Evolutionary conservation across 805 yeast genomes (phyloP), one percentile per base, ranked within the genome.

Genomic region (Saccharomycopsis fermentans): DNA sequence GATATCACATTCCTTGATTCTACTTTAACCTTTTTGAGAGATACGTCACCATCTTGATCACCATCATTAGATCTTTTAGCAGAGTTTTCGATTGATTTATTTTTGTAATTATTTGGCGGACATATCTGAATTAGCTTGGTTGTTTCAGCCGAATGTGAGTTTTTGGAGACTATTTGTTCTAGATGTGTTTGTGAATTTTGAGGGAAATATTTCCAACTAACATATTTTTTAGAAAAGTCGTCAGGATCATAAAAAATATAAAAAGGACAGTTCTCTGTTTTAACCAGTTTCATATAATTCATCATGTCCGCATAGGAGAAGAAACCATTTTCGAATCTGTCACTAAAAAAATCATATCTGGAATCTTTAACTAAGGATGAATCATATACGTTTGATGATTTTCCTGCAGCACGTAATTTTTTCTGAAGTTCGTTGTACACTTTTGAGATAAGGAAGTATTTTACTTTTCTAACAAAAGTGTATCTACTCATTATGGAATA

Each of bases 191-290:
- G 50, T 2, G 50, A 21, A 16, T 19, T 43, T 19, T 24, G 29
- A 43, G 50, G 50, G 29, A 43, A 43, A 43, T 43, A 43, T 21
- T n/a, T 43, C 50, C 50, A 43, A 9, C 50, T 43, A 4, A 43
- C 50, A 21, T 43, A 43, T 43, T 43, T 43, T 43, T 43, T 43
- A 3, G 50, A 43, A 6, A 43, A 14, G 24, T 43, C n/a, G 2
- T 43, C 50, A 43, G 50, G 50, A 43, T 43, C 50, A 43, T 43
- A 43, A 24, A 43, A 43, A 21, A 43, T 43, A 21, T 43, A 43
- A 43, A 43, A 43, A 11, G 50, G 50, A 9, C 50, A 43, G 14
- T 19, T 21, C 29, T 43, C 50, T 19, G 29, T 21, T 16, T 43
- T 43, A 43, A 43, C 50, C 16, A 14, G 29, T 43, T 8, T 24